These are phyloP conservation scores for Starmerella stellata DNA, from an alignment of 805 yeast species.

Conservation along the genomic window DNA sequence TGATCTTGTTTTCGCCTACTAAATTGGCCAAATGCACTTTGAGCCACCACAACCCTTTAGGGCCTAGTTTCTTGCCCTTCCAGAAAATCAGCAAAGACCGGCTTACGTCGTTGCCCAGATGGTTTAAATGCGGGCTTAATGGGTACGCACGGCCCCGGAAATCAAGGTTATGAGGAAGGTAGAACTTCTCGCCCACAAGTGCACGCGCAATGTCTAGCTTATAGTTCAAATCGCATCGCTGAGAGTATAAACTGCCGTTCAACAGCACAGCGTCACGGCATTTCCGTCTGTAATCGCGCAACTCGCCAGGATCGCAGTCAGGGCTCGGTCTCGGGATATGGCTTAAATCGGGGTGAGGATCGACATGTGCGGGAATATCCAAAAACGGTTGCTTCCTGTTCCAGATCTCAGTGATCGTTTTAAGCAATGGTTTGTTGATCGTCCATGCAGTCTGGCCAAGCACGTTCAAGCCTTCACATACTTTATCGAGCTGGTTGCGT, in stretches of 20 bases:
- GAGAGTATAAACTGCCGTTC: slow-evolving; percentile 55
- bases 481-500: slow-evolving; percentile 41
- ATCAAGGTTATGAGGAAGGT: slow-evolving; percentile 46
- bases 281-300: slow-evolving; percentile 47
- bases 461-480: slow-evolving; percentile 68
- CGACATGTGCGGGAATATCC: slow-evolving; percentile 46
- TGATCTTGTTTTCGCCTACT: slow-evolving; percentile 38
- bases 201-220: slow-evolving; percentile 92
- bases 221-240: slow-evolving; percentile 84
- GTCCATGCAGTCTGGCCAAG: slow-evolving; percentile 88
- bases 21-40: slow-evolving; percentile 46
- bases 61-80: slow-evolving; percentile 40
- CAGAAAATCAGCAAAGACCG: slow-evolving; percentile 41
- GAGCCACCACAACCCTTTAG: slow-evolving; percentile 37
- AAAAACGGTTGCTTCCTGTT: slow-evolving; percentile 60
- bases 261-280: slow-evolving; percentile 42
- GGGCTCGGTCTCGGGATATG: slow-evolving; percentile 41
- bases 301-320: slow-evolving; percentile 53
- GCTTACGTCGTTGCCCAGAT: slow-evolving; percentile 42
- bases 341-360: slow-evolving; percentile 24
- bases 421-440: slow-evolving; percentile 52
- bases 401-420: slow-evolving; percentile 64
- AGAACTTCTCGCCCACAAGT: slow-evolving; percentile 45
- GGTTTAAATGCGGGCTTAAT: slow-evolving; percentile 43
- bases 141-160: slow-evolving; percentile 53